Evolutionary conservation across 129 eudicot genomes (phyloP).

Genomic region (Rutidosis leptorrhynchoides): DNA sequence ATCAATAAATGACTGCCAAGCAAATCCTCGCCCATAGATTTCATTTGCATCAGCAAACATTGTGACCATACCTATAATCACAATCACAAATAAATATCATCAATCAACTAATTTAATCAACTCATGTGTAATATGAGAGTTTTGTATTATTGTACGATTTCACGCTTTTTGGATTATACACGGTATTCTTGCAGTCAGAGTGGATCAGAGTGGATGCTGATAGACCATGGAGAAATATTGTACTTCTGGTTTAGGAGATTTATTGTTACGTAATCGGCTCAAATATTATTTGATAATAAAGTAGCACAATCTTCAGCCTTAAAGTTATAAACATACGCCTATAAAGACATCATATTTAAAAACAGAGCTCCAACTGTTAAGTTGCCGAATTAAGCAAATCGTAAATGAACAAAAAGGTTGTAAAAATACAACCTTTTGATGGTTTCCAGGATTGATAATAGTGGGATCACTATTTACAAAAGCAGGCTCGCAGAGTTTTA

Average conservation of each 20-base stretch:
- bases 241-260: constrained; percentile 47
- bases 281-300: constrained; percentile 69
- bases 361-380: constrained; percentile 9
- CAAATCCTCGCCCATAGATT: constrained; percentile 45
- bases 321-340: constrained; percentile 74
- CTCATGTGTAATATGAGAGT: too few species aligned
- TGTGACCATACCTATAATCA: constrained; percentile 50
- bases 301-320: constrained; percentile 82
- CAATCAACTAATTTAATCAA: too few species aligned
- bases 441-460: constrained; percentile 59
- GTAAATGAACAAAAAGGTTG: not conserved
- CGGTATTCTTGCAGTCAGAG: constrained; percentile 86
- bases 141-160: constrained; percentile 4
- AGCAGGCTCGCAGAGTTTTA: constrained; percentile 77
- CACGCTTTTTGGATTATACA: constrained; percentile 82
- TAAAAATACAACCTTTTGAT: constrained; percentile 55
- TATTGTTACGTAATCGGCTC: constrained; percentile 44
- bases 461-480: constrained; percentile 65
- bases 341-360: constrained; percentile 16
- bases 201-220: constrained; percentile 95
- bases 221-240: constrained; percentile 82
- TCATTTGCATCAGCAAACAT: constrained; percentile 48
- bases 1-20: constrained; percentile 78
- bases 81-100: constrained; percentile 19
- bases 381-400: not conserved